Evolutionary conservation across 371 early-diverging fungal genomes (phyloP), one percentile per base, ranked within the genome.

Genomic region (Umbelopsis sp.): DNA sequence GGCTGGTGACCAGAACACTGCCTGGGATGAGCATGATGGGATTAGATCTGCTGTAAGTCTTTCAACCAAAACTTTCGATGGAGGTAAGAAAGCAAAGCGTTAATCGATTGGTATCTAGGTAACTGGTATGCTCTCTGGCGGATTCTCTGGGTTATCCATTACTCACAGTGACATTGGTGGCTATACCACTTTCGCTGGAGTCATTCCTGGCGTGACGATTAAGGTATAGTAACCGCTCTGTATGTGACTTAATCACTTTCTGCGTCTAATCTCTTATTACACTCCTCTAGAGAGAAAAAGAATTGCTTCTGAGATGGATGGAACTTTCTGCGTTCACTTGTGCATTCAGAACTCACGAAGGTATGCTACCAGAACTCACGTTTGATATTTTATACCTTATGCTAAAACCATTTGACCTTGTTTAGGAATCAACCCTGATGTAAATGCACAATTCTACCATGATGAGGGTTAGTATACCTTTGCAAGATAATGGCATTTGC

Each of bases 91-190:
- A 18, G 7, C 41, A 41, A 41, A 10, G 10, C 12, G 7, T 41
- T 41, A 41, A 41, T 5, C 7, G 12, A 41, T 41, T 12, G 7
- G 7, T 1, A 41, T 12, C 41, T 12, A 73, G 75, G 62, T 75
- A 4, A 67, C 71, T 32, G 86, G 76, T 10, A 80, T 85, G 83
- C 69, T 85, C 18, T 76, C 79, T 6, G 78, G 76, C 25, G 86
- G 86, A 0, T 80, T 85, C 22, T 80, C 83, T 3, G 85, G 86
- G 3, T 74, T 83, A 44, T 70, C 84, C 32, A 68, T 80, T 22
- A 80, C 69, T 3, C 86, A 86, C 38, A 75, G 79, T 48, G 86
- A 86, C 68, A 68, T 83, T 35, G 86, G 85, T 22, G 86, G 85
- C 9, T 82, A 75, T 65, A 82, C 68, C n/a, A 76, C 80, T 9